Percentiles rank a stretch among this genome's conserved stretches.
Evolutionary conservation across 495 filamentous ascomycete genomes (phyloP).

Genomic region (Darksidea phi): DNA sequence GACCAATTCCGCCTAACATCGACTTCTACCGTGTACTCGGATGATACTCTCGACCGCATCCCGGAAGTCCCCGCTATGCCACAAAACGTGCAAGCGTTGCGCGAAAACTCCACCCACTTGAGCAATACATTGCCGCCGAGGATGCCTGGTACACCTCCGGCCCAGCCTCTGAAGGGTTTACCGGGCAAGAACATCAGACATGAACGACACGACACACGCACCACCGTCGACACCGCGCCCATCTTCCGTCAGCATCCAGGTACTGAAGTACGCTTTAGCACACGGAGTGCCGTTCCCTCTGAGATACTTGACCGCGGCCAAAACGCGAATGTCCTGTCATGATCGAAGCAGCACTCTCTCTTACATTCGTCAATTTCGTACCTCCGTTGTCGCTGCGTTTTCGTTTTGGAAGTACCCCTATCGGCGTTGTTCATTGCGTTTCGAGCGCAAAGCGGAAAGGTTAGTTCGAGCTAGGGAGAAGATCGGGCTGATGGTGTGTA

Average conservation of each 20-base stretch:
- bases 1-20: constrained; percentile 22
- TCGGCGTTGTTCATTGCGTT: too few species aligned
- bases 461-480: too few species aligned
- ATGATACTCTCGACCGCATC: background rate
- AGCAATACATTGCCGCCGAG: background rate
- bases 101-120: background rate
- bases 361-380: too few species aligned
- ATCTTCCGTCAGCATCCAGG: constrained; percentile 40
- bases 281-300: constrained; percentile 33
- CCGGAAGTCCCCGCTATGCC: constrained; percentile 29
- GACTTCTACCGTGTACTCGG: constrained; percentile 9
- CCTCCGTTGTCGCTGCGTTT: too few species aligned
- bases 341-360: background rate
- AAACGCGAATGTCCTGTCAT: constrained; percentile 14
- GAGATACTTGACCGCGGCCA: constrained; percentile 34
- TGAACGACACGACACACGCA: constrained; percentile 31
- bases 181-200: constrained; percentile 32
- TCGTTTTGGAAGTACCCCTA: too few species aligned
- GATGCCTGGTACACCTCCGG: constrained; percentile 4
- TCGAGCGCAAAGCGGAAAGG: too few species aligned
- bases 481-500: too few species aligned
- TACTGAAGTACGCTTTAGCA: constrained; percentile 36
- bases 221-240: constrained; percentile 32
- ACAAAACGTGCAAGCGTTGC: constrained; percentile 11
- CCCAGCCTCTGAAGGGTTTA: constrained; percentile 3